Evolutionary conservation across 1,284 basidiomycete genomes (phyloP).

Genomic region (Athelia sp.): DNA sequence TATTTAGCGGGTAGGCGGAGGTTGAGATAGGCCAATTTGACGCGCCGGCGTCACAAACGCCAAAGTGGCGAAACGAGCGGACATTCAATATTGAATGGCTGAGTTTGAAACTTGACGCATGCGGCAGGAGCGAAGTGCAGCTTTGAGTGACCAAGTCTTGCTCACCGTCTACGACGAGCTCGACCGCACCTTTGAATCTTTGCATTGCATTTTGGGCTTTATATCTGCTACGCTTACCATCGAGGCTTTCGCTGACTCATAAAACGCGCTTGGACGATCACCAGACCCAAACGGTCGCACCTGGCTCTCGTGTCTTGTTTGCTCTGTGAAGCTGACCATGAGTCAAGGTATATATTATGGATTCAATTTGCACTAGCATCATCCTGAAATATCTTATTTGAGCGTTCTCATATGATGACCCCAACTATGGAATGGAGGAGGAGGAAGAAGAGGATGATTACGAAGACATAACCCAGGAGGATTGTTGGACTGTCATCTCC

Average conservation of each 20-base stretch:
- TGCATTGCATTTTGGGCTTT: conserved; percentile 5
- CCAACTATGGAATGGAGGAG: conserved; percentile 51
- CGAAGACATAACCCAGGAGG: conserved; percentile 86
- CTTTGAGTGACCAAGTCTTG: conserved; percentile 11
- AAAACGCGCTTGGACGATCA: background rate
- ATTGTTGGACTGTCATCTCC: conserved; percentile 94
- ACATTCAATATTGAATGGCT: no score
- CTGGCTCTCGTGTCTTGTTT: background rate
- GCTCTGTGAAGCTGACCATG: conserved; percentile 11
- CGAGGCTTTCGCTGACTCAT: background rate
- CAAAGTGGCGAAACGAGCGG: background rate
- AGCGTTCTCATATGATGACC: conserved; percentile 55
- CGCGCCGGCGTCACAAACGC: background rate
- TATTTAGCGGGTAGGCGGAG: background rate
- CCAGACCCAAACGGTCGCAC: background rate
- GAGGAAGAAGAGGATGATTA: conserved; percentile 54
- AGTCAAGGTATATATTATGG: conserved; percentile 39
- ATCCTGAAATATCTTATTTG: conserved; percentile 12
- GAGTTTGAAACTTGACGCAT: background rate
- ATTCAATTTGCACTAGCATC: conserved; percentile 14
- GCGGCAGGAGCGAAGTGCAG: no score
- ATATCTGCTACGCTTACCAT: conserved; percentile 1
- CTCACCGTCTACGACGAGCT: conserved; percentile 13
- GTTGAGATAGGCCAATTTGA: background rate
- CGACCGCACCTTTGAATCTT: background rate